Evolutionary conservation across 202 grass and related monocot genomes (phyloP).

Genomic region (Eragrostis tef): DNA sequence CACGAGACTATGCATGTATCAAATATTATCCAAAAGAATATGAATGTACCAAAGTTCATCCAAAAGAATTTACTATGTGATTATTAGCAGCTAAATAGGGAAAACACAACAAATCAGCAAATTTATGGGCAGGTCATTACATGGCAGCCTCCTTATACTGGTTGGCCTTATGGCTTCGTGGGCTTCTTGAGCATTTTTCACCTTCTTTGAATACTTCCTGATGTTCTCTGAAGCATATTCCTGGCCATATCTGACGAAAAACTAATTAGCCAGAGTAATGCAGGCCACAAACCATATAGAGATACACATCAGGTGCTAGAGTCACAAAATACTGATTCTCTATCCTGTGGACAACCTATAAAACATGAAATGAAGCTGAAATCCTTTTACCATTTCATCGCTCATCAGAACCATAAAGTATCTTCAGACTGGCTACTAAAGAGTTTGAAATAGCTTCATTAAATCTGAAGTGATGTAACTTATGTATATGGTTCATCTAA

Average conservation of each 20-base stretch:
- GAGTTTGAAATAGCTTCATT: not conserved
- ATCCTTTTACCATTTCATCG: conserved; percentile 12
- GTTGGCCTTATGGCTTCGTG: conserved; percentile 99
- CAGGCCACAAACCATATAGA: not conserved
- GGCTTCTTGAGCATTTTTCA: conserved; percentile 99
- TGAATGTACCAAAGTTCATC: not conserved
- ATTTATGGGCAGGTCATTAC: conserved; percentile 58
- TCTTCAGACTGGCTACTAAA: conserved; percentile 5
- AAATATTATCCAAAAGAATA: not conserved
- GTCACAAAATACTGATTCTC: conserved; percentile 19
- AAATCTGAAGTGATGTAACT: conserved; percentile 13
- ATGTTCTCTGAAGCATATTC: conserved; percentile 67
- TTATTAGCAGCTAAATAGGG: conserved; percentile 26
- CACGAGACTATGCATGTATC: too few species aligned
- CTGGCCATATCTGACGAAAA: conserved; percentile 69
- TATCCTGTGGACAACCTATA: conserved; percentile 8
- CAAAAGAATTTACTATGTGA: conserved; percentile 13
- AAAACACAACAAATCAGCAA: conserved; percentile 40
- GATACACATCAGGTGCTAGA: conserved; percentile 38
- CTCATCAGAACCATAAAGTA: conserved; percentile 11
- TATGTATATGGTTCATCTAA: not conserved
- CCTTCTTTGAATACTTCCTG: conserved; percentile 83
- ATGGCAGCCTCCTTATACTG: conserved; percentile 89
- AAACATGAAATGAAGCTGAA: conserved; percentile 18
- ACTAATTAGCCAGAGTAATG: conserved; percentile 42